Base-by-base conservation (phyloP, 2,329 filamentous ascomycete species). In the Byssothecium circinans region DNA sequence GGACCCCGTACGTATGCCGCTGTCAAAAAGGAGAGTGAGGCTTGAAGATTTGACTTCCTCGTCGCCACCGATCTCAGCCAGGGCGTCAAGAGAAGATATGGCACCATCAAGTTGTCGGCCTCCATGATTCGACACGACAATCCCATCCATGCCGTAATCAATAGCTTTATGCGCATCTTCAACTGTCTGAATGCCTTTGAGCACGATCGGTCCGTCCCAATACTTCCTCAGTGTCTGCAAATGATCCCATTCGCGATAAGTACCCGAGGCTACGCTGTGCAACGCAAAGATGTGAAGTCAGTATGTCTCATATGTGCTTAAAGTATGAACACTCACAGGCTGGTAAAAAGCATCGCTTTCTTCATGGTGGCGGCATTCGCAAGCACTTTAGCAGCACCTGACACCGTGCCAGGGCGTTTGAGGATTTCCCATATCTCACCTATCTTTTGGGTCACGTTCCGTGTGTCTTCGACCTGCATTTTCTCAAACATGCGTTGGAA, bases 101-200 rank as follows among this genome's bases (percentile, higher is more conserved):
- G 65, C 69, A 1, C 69, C 69, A 44, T 71, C 62, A 2, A 70
- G 56, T 46, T 72, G 69, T 30, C 69, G 50, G 3, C 69, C 69
- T 5, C 68, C 69, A 46, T 72, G 69, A 37, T 72, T 71, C 11
- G 64, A 68, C 2, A 72, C 68, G 10, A 72, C 50, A 39, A 72
- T 71, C 8, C 69, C 69, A 37, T 70, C 62, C 54, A 70, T 66
- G 4, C 67, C 67, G 33, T 64, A 47, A 2, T 67, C 58, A 12
- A 71, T 64, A 6, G 69, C 68, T 12, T 51, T 52, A 35, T 67
- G 62, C 0, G 69, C 69, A 49, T 73, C 69, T 35, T 69, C 66
- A 0, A 70, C 57, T 3, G 63, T 70, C 42, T 73, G 69, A 30
- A 72, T 71, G 6, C 69, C 69, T 46, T 73, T 73, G 8, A 72